Evolutionary conservation across 164 flowering plant species (phyloP).

Genomic region (Platanus orientalis): DNA sequence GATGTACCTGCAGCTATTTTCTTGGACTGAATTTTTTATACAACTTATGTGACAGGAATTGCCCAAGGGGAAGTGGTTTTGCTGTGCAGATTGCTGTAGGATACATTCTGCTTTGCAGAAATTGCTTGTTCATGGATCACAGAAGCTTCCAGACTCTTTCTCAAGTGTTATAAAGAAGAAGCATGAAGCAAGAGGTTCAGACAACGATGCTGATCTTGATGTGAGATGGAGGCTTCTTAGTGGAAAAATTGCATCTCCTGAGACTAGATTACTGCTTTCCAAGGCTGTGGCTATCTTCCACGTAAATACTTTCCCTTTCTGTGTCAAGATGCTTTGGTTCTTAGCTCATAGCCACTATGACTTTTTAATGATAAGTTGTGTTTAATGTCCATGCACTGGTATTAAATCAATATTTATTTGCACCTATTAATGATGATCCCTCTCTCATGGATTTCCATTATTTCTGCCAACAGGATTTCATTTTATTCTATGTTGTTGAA

Average conservation of each 20-base stretch:
- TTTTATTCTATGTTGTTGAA: no score
- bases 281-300: conserved; percentile 68
- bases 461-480: no score
- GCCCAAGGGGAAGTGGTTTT: conserved; percentile 90
- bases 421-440: no score
- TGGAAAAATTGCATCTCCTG: conserved; percentile 46
- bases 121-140: conserved; percentile 39
- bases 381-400: neutral
- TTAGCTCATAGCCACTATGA: neutral
- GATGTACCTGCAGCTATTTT: neutral
- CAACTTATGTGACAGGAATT: conserved; percentile 55
- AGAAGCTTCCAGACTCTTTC: conserved; percentile 49
- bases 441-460: no score
- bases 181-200: conserved; percentile 21
- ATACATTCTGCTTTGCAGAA: conserved; percentile 52
- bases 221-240: conserved; percentile 74
- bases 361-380: no score
- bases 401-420: no score
- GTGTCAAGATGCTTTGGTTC: neutral
- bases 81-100: conserved; percentile 49
- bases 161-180: conserved; percentile 41
- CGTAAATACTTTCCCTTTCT: conserved; percentile 39
- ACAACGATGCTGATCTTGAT: conserved; percentile 31
- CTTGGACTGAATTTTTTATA: neutral
- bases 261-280: conserved; percentile 44